Percentiles rank a stretch among this genome's conserved stretches.
phyloP scores from a whole-genome alignment of 139 green algal genomes.

The Microglena sp. region DNA sequence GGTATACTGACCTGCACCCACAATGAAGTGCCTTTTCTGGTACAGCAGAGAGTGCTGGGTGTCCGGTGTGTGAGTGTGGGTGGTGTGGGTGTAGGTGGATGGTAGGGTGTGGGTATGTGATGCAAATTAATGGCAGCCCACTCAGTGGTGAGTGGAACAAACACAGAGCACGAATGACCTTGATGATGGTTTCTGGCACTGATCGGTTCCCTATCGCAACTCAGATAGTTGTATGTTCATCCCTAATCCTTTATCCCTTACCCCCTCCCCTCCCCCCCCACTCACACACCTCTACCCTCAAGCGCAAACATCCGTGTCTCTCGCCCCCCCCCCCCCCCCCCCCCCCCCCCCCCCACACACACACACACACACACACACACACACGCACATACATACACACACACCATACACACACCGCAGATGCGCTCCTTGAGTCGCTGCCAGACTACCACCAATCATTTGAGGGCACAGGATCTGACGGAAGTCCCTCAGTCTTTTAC shows the following conservation, averaged over 20 bases:
- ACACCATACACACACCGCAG: no score
- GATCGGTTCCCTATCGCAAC: neutral
- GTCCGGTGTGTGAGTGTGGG: neutral
- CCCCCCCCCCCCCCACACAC: no score
- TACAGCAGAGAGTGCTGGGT: neutral
- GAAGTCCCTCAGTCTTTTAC: conserved; percentile 45
- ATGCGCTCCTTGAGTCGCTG: conserved; percentile 56
- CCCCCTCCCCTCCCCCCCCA: neutral
- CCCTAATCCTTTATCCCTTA: neutral
- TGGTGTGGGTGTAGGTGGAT: neutral
- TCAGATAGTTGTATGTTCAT: neutral
- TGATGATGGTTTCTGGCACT: no score
- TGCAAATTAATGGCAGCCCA: no score
- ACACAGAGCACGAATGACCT: no score
- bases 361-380: no score
- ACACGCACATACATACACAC: no score
- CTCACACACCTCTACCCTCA: neutral
- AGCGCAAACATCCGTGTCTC: neutral
- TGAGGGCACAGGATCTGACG: conserved; percentile 19
- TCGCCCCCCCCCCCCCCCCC: neutral
- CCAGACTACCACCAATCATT: conserved; percentile 60
- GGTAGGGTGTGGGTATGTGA: no score
- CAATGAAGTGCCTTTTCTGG: neutral
- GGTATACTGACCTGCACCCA: neutral
- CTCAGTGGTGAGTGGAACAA: no score